These are phyloP conservation scores for Nitzschia sp. DNA, from an alignment of 108 stramenopile genomes.

Conservation along the genomic window DNA sequence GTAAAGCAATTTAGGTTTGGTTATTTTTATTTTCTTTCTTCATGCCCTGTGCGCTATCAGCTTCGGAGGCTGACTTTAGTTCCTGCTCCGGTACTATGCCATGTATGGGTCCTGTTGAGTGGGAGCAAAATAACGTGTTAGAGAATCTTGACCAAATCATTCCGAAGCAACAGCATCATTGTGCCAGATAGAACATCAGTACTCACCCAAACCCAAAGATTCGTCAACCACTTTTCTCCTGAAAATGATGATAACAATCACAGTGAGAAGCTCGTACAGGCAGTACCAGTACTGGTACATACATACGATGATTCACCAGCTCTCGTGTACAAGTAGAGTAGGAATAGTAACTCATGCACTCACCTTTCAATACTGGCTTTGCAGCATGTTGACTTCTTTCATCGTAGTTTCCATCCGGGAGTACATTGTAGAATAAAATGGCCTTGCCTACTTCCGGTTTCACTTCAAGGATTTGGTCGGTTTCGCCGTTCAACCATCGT, in stretches of 20 bases:
- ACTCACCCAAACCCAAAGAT: slow-evolving; percentile 65
- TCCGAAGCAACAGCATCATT: not conserved
- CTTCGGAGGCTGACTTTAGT: not conserved
- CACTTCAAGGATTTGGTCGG: slow-evolving; percentile 27
- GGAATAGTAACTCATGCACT: too few relatives aligned
- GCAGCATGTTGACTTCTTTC: slow-evolving; percentile 67
- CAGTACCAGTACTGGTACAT: too few relatives aligned
- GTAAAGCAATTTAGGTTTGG: slow-evolving; percentile 35
- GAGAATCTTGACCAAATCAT: not conserved
- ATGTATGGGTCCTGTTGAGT: slow-evolving; percentile 1
- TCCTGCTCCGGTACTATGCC: not conserved
- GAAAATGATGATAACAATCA: too few relatives aligned
- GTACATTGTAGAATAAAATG: slow-evolving; percentile 34
- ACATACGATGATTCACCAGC: too few relatives aligned
- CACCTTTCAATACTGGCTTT: slow-evolving; percentile 51
- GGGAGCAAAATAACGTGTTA: not conserved
- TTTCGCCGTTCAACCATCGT: slow-evolving; percentile 50
- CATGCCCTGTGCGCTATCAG: too few relatives aligned
- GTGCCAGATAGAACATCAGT: not conserved
- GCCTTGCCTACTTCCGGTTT: slow-evolving; percentile 55
- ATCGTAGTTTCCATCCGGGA: slow-evolving; percentile 78
- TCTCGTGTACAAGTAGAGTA: too few relatives aligned
- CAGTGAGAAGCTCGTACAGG: too few relatives aligned
- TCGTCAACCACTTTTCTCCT: slow-evolving; percentile 71
- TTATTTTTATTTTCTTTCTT: not conserved